Evolutionary conservation across 768 basidiomycete genomes (phyloP).

Genomic region (Termitomyces titanicus): DNA sequence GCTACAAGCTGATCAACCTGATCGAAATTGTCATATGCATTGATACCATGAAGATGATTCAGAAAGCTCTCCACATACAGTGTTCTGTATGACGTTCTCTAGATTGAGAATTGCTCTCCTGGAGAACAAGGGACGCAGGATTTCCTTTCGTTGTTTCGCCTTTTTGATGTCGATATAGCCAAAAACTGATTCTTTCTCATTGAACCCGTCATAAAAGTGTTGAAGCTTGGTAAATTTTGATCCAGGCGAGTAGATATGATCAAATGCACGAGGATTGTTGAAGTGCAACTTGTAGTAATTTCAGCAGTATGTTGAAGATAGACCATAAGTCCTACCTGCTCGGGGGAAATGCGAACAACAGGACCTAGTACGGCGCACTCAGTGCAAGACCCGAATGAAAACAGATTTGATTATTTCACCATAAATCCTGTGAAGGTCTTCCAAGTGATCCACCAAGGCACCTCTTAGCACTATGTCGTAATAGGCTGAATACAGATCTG

Average conservation of each 20-base stretch:
- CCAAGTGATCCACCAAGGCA: conserved; percentile 3
- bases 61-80: neutral
- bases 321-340: neutral
- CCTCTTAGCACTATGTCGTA: conserved; percentile 4
- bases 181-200: conserved; percentile 3
- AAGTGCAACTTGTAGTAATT: conserved; percentile 7
- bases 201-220: conserved; percentile 2
- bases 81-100: conserved; percentile 7
- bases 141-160: conserved; percentile 5
- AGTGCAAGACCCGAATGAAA: neutral
- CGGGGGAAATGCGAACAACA: conserved; percentile 1
- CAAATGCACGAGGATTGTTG: neutral
- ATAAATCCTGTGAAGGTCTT: conserved; percentile 6
- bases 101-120: conserved; percentile 4
- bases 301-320: neutral
- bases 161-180: conserved; percentile 1
- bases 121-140: conserved; percentile 10
- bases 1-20: conserved; percentile 2
- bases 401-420: neutral
- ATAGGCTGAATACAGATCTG: conserved; percentile 1
- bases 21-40: neutral
- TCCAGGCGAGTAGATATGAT: conserved; percentile 2
- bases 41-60: neutral
- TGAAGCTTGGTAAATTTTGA: conserved; percentile 4
- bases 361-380: neutral